A percentile compares a stretch with the other conserved stretches of the same genome.
Conservation (phyloP, 2,329 filamentous ascomycete species). For the Knufia fluminis region DNA sequence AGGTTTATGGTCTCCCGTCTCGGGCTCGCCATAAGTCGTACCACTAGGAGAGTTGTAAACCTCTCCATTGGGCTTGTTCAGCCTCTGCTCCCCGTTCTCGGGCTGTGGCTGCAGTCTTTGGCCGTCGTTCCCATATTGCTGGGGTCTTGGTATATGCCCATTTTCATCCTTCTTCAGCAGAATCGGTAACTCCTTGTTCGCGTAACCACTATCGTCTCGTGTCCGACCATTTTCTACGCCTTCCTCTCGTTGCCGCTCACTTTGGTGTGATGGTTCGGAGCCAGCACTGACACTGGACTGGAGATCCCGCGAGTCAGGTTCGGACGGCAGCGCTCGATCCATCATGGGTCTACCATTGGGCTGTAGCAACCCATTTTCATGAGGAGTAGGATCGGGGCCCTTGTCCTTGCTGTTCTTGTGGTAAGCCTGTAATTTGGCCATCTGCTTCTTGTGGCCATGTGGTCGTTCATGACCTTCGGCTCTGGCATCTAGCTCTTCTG, state of each 20-base stretch:
- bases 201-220: neutral
- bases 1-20: slow-evolving; percentile 7
- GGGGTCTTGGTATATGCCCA: slow-evolving; percentile 1
- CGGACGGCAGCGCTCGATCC: neutral
- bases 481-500: slow-evolving; percentile 46
- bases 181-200: slow-evolving; percentile 1
- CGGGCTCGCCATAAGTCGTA: slow-evolving; percentile 3
- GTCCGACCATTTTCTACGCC: neutral
- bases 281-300: neutral
- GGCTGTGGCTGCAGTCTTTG: neutral
- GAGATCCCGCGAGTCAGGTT: neutral
- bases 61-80: too few relatives aligned
- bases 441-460: slow-evolving; percentile 15
- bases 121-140: neutral
- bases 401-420: neutral
- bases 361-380: neutral
- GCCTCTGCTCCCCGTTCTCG: neutral
- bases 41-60: neutral
- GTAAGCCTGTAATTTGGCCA: slow-evolving; percentile 15
- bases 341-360: neutral
- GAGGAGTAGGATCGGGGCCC: neutral
- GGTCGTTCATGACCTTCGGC: slow-evolving; percentile 11
- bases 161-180: slow-evolving; percentile 5
- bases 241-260: neutral
- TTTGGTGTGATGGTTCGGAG: neutral